A percentile compares a stretch with the other conserved stretches of the same genome.
Conservation (phyloP, 495 filamentous ascomycete species). For the Neurospora sp. region DNA sequence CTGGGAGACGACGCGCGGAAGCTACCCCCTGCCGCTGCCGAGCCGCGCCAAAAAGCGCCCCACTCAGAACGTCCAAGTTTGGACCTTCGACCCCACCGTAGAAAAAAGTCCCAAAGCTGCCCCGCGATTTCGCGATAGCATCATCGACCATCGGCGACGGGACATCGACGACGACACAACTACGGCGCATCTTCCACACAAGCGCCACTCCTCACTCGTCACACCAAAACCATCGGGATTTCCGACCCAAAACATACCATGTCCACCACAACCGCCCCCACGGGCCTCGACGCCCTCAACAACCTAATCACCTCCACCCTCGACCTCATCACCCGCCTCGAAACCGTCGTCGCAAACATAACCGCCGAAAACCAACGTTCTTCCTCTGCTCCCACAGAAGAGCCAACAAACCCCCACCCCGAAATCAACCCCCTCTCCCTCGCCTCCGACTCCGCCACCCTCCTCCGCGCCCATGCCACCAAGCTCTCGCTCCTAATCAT, state of each 20-base stretch:
- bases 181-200: too few relatives aligned
- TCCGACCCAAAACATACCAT: background rate
- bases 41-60: background rate
- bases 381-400: background rate
- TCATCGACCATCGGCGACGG: background rate
- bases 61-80: background rate
- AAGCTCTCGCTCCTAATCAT: slow-evolving; percentile 79
- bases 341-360: slow-evolving; percentile 21
- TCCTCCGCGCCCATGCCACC: slow-evolving; percentile 72
- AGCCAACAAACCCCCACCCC: background rate
- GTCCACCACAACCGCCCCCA: slow-evolving; percentile 3
- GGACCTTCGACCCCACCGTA: slow-evolving; percentile 1
- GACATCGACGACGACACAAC: background rate
- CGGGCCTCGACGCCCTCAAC: slow-evolving; percentile 14
- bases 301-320: slow-evolving; percentile 15
- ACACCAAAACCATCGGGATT: too few relatives aligned
- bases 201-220: too few relatives aligned
- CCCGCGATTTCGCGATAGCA: slow-evolving; percentile 5
- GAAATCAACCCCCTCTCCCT: slow-evolving; percentile 28
- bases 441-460: slow-evolving; percentile 51
- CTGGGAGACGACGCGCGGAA: background rate
- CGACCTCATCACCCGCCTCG: slow-evolving; percentile 27
- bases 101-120: slow-evolving; percentile 6
- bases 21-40: background rate
- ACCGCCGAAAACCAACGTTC: slow-evolving; percentile 8